A percentile compares a stretch with the other conserved stretches of the same genome.
Evolutionary conservation across 768 basidiomycete genomes (phyloP).

Genomic region (Tephrocybe sp.): DNA sequence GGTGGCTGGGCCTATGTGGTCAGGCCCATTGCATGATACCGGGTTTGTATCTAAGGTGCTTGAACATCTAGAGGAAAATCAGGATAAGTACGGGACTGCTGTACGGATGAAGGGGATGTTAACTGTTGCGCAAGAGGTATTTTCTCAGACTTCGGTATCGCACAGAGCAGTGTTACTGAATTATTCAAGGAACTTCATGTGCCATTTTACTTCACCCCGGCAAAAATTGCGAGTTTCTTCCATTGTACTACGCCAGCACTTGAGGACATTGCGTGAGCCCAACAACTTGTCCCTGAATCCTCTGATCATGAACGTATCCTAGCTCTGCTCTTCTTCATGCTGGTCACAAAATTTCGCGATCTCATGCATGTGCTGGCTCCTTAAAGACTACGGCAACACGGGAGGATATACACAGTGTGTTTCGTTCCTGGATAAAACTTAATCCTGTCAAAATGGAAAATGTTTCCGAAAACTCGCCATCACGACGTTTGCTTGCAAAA

Average conservation of each 20-base stretch:
- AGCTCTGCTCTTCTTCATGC: slow-evolving; percentile 90
- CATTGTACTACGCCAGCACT: slow-evolving; percentile 78
- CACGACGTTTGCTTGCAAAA: slow-evolving; percentile 63
- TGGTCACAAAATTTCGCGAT: slow-evolving; percentile 82
- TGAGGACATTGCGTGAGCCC: slow-evolving; percentile 68
- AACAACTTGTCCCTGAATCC: background rate
- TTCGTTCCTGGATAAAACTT: slow-evolving; percentile 77
- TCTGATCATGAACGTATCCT: background rate
- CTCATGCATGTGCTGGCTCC: slow-evolving; percentile 86
- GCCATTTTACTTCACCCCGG: slow-evolving; percentile 89
- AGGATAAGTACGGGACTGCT: slow-evolving; percentile 71
- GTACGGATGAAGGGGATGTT: slow-evolving; percentile 95
- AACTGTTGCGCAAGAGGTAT: slow-evolving; percentile 81
- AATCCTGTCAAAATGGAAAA: slow-evolving; percentile 86
- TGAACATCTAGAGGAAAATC: slow-evolving; percentile 61
- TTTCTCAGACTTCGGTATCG: background rate
- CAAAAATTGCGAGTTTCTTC: slow-evolving; percentile 75
- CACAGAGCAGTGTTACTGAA: background rate
- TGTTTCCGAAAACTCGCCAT: slow-evolving; percentile 70
- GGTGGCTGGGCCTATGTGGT: slow-evolving; percentile 98
- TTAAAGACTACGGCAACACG: slow-evolving; percentile 85
- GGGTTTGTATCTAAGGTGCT: slow-evolving; percentile 76
- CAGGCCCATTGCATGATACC: slow-evolving; percentile 77
- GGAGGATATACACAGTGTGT: slow-evolving; percentile 73
- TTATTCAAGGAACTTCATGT: slow-evolving; percentile 60